Conservation (phyloP, 2,329 filamentous ascomycete species). For the Botrytis galanthina region DNA sequence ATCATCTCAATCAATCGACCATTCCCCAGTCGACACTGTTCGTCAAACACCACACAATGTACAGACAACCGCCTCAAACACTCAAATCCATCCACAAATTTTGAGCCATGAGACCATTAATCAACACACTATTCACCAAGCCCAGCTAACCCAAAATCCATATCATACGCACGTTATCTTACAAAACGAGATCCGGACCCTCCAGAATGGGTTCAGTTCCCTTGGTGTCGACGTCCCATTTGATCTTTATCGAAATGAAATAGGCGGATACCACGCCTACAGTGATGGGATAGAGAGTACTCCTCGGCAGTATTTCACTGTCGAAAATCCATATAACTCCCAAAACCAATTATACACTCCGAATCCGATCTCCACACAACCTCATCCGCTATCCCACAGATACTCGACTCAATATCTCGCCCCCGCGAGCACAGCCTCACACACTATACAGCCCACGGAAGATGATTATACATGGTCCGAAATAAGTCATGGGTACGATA, state of each 20-base stretch:
- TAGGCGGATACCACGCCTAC: neutral
- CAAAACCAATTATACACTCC: neutral
- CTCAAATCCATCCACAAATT: neutral
- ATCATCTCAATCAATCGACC: neutral
- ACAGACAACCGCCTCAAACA: neutral
- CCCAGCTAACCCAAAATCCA: neutral
- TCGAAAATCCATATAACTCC: neutral
- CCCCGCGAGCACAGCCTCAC: neutral
- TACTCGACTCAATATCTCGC: conserved; percentile 3
- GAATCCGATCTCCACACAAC: neutral
- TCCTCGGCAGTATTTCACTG: neutral
- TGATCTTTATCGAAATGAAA: conserved; percentile 4
- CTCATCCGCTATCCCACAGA: neutral
- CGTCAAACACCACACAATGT: neutral
- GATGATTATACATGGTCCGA: neutral
- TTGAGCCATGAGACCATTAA: neutral
- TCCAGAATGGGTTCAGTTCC: conserved; percentile 10
- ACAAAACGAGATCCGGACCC: neutral
- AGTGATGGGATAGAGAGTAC: neutral
- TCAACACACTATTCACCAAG: neutral
- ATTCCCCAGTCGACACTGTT: neutral
- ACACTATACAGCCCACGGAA: neutral
- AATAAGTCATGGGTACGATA: neutral
- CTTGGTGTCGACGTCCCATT: conserved; percentile 10
- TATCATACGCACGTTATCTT: neutral